phyloP scores from a whole-genome alignment of 306 rosid genomes.

The Quercus mongolica region DNA sequence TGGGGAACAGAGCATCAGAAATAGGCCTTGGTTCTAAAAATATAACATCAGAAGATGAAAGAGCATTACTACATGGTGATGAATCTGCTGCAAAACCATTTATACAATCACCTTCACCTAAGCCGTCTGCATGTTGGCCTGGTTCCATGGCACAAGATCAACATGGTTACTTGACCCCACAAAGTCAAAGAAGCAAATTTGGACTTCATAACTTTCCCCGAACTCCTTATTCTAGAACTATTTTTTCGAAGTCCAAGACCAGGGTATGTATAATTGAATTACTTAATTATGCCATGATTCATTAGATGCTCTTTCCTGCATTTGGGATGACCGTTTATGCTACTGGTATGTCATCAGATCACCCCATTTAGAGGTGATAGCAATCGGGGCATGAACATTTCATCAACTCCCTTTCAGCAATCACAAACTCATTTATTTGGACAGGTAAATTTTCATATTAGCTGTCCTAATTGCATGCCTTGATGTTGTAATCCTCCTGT shows the following conservation, averaged over 20 bases:
- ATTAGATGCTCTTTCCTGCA: neutral
- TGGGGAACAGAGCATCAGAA: slow-evolving; percentile 64
- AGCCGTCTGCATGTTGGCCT: slow-evolving; percentile 75
- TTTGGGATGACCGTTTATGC: slow-evolving; percentile 1
- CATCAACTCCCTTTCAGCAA: slow-evolving; percentile 45
- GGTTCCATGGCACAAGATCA: slow-evolving; percentile 66
- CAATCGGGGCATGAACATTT: slow-evolving; percentile 20
- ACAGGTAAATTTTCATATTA: slow-evolving; percentile 43
- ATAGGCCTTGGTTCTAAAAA: slow-evolving; percentile 44
- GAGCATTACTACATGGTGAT: slow-evolving; percentile 26
- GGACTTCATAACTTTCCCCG: slow-evolving; percentile 69
- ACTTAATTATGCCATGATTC: slow-evolving; percentile 6
- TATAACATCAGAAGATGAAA: slow-evolving; percentile 35
- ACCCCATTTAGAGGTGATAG: slow-evolving; percentile 41
- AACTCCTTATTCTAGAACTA: slow-evolving; percentile 88
- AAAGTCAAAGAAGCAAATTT: slow-evolving; percentile 55
- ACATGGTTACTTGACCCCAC: slow-evolving; percentile 55
- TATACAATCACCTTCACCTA: slow-evolving; percentile 47
- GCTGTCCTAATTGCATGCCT: slow-evolving; percentile 9
- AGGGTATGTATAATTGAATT: slow-evolving; percentile 43
- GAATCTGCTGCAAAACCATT: slow-evolving; percentile 44
- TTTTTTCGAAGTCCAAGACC: slow-evolving; percentile 66
- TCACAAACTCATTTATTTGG: slow-evolving; percentile 39
- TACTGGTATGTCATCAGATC: slow-evolving; percentile 33
- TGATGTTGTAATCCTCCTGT: neutral